phyloP scores from a whole-genome alignment of 805 yeast genomes.

The Peterozyma toletana region DNA sequence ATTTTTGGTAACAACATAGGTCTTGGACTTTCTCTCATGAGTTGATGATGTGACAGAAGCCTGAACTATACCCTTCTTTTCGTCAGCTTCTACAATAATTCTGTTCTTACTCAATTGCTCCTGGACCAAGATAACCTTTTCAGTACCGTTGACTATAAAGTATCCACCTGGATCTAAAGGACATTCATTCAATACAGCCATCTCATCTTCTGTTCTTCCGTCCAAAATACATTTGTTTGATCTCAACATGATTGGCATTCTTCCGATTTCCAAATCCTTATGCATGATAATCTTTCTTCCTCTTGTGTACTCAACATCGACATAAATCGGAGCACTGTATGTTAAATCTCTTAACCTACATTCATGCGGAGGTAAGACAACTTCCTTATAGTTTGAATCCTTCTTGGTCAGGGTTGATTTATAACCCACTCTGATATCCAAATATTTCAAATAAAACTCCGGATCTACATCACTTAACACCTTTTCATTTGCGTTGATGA shows the following conservation, averaged over 20 bases:
- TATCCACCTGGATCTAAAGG: constrained; percentile 99
- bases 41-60: constrained; percentile 98
- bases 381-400: constrained; percentile 43
- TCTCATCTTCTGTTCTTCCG: constrained; percentile 69
- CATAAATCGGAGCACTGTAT: constrained; percentile 91
- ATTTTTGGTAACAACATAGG: constrained; percentile 90
- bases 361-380: constrained; percentile 82
- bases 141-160: constrained; percentile 96
- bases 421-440: constrained; percentile 88
- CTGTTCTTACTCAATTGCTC: constrained; percentile 96
- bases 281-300: constrained; percentile 90
- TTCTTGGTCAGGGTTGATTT: constrained; percentile 41
- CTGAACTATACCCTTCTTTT: constrained; percentile 87
- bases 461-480: constrained; percentile 96
- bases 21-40: constrained; percentile 95
- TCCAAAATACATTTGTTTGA: constrained; percentile 85
- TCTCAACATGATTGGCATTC: constrained; percentile 98
- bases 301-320: constrained; percentile 94
- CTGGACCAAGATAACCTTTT: constrained; percentile 92
- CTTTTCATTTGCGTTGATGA: constrained; percentile 82
- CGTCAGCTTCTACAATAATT: constrained; percentile 97
- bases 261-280: constrained; percentile 86
- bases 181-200: constrained; percentile 90
- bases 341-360: constrained; percentile 92
- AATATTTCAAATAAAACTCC: constrained; percentile 85